Conservation (phyloP, 2,329 filamentous ascomycete species). For the Ambrosiella beaveri region DNA sequence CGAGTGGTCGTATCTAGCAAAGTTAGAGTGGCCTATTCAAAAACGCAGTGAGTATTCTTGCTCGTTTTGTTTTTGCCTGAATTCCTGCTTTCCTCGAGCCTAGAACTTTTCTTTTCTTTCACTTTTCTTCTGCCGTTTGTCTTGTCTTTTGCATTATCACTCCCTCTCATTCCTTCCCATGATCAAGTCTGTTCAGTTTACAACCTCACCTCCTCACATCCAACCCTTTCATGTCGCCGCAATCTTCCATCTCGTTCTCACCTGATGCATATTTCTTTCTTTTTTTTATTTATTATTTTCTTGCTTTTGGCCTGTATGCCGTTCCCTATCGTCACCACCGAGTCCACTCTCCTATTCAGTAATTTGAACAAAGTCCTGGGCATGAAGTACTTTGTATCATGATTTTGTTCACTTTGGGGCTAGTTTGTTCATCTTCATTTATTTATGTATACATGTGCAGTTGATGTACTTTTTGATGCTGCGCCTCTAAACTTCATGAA, state of each 20-base stretch:
- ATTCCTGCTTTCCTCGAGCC: too few species aligned
- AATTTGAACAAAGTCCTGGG: too few species aligned
- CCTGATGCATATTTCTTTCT: not conserved
- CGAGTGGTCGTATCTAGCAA: not conserved
- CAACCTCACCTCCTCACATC: not conserved
- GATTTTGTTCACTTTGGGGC: too few species aligned
- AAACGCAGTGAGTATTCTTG: too few species aligned
- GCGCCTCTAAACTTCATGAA: too few species aligned
- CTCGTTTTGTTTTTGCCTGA: too few species aligned
- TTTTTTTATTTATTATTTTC: not conserved
- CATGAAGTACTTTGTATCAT: too few species aligned
- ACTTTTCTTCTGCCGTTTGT: not conserved
- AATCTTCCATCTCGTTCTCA: not conserved
- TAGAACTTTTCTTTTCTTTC: not conserved
- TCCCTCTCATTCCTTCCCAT: not conserved
- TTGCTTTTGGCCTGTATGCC: not conserved
- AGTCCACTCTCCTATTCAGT: too few species aligned
- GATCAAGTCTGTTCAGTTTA: not conserved
- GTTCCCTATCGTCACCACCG: not conserved
- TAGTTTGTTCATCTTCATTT: too few species aligned
- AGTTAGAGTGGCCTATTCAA: not conserved
- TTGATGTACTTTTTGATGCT: too few species aligned
- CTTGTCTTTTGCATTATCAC: not conserved
- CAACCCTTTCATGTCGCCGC: not conserved
- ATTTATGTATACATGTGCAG: too few species aligned